These are phyloP conservation scores for Brassica carinata DNA, from an alignment of 345 rosid species.

Conservation along the genomic window DNA sequence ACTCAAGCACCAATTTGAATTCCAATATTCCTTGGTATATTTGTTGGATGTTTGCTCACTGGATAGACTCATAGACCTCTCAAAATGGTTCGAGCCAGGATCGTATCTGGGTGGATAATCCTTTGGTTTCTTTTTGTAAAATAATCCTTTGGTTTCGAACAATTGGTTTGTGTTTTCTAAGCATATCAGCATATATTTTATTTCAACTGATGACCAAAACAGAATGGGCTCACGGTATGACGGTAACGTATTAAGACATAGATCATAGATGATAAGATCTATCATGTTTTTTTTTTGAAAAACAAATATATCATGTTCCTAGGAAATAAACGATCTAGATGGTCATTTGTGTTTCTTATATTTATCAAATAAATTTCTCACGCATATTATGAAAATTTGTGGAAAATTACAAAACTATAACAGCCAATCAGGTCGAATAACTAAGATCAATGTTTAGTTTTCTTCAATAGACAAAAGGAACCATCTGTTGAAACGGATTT, in stretches of 20 bases:
- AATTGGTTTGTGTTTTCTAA: not conserved
- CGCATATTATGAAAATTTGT: not conserved
- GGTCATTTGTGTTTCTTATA: too few relatives aligned
- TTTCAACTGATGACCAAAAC: not conserved
- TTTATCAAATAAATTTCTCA: not conserved
- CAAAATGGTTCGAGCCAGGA: not conserved
- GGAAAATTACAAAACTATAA: not conserved
- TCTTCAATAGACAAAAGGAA: slow-evolving; percentile 4
- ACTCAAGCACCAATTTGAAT: not conserved
- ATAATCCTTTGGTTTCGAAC: not conserved
- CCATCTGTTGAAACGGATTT: not conserved
- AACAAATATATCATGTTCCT: not conserved
- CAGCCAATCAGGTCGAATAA: not conserved
- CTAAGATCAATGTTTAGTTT: not conserved
- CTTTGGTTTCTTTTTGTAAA: not conserved
- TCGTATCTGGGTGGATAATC: not conserved
- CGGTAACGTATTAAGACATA: too few relatives aligned
- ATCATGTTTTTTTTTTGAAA: too few relatives aligned
- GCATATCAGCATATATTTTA: not conserved
- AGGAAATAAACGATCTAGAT: not conserved
- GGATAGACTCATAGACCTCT: not conserved
- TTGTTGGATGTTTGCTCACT: not conserved
- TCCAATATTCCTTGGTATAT: slow-evolving; percentile 2
- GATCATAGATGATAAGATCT: too few relatives aligned
- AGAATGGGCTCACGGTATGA: not conserved